Conservation (phyloP, 306 rosid genomes). For the Crataegus laevigata region DNA sequence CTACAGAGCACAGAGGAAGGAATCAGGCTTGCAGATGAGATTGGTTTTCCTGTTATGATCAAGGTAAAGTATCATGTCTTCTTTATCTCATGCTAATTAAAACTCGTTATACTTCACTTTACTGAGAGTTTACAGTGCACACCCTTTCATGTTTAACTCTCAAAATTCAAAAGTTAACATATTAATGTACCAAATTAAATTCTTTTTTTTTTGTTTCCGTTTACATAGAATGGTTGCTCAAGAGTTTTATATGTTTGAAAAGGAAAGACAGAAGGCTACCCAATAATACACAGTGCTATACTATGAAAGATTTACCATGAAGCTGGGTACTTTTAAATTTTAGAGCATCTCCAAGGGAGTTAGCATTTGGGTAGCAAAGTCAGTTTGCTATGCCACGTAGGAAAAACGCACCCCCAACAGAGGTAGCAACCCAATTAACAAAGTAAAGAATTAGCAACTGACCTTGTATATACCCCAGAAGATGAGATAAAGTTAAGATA, state of each 20-base stretch:
- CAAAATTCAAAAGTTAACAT: neutral
- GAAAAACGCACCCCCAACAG: no score
- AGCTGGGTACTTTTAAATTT: neutral
- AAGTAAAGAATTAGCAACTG: no score
- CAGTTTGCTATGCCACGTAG: no score
- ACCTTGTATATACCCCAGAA: no score
- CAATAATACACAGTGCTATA: neutral
- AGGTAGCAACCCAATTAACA: no score
- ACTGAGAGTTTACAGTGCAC: neutral
- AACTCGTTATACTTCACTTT: neutral
- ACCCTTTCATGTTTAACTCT: neutral
- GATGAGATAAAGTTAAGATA: no score
- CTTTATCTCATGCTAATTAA: neutral
- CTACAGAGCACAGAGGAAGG: slow-evolving; percentile 88
- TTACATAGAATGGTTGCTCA: neutral
- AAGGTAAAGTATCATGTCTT: slow-evolving; percentile 47
- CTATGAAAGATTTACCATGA: neutral
- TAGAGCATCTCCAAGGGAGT: no score
- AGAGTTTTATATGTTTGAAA: neutral
- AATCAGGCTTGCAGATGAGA: slow-evolving; percentile 71
- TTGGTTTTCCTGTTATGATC: slow-evolving; percentile 97
- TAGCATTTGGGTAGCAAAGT: no score
- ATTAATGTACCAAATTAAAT: neutral
- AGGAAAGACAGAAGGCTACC: neutral
- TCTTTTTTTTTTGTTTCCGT: neutral